phyloP scores from a whole-genome alignment of 306 rosid species.

The Elaeagnus macrophylla region DNA sequence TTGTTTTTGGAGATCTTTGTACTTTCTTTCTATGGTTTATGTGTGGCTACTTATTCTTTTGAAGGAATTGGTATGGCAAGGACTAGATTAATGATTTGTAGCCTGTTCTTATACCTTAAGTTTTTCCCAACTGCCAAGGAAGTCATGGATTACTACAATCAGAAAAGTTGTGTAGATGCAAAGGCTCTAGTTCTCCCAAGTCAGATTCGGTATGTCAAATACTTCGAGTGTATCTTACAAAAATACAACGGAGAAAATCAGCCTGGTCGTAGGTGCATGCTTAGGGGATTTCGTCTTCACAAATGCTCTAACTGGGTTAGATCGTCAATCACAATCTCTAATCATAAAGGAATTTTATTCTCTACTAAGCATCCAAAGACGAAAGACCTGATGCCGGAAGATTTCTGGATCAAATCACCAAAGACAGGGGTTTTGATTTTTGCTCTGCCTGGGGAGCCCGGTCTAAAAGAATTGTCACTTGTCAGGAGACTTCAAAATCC shows the following conservation, averaged over 20 bases:
- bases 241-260: slow-evolving; percentile 61
- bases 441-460: slow-evolving; percentile 89
- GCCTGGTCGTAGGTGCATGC: slow-evolving; percentile 87
- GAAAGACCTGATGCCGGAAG: slow-evolving; percentile 84
- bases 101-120: slow-evolving; percentile 88
- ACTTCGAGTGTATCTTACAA: slow-evolving; percentile 57
- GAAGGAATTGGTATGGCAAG: slow-evolving; percentile 81
- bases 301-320: slow-evolving; percentile 86
- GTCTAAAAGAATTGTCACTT: slow-evolving; percentile 71
- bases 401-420: slow-evolving; percentile 76
- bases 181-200: slow-evolving; percentile 83
- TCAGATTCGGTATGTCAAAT: slow-evolving; percentile 90
- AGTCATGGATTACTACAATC: slow-evolving; percentile 68
- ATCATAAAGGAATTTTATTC: slow-evolving; percentile 76
- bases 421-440: slow-evolving; percentile 89
- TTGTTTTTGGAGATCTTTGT: slow-evolving; percentile 29
- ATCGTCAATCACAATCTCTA: slow-evolving; percentile 72
- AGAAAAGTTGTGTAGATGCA: slow-evolving; percentile 90
- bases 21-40: slow-evolving; percentile 38
- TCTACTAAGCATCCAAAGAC: slow-evolving; percentile 76
- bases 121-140: slow-evolving; percentile 78
- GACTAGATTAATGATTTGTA: slow-evolving; percentile 90
- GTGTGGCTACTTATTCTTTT: slow-evolving; percentile 45
- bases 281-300: slow-evolving; percentile 86
- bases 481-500: slow-evolving; percentile 82